A percentile compares a stretch with the other conserved stretches of the same genome.
Evolutionary conservation across 192 early-diverging fungal genomes (phyloP).

Genomic region (Paraglomus brasilianum): DNA sequence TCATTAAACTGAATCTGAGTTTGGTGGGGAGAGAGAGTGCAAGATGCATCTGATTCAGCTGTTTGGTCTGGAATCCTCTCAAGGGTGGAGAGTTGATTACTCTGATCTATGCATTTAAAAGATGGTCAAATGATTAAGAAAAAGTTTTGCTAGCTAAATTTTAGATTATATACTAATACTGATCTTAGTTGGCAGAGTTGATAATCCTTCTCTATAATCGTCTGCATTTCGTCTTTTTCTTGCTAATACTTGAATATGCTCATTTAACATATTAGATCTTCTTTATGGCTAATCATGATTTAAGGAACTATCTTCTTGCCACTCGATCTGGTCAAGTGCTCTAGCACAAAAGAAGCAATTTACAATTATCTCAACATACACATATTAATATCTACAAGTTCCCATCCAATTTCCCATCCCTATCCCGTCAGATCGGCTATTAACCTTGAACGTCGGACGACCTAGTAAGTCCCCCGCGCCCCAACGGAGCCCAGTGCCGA

Average conservation of each 20-base stretch:
- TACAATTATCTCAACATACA: slow-evolving; percentile 21
- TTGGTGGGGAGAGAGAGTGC: neutral
- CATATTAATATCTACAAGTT: too few relatives aligned
- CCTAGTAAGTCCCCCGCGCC: slow-evolving; percentile 27
- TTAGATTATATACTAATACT: too few relatives aligned
- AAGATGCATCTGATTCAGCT: neutral
- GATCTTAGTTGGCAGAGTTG: too few relatives aligned
- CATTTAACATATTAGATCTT: slow-evolving; percentile 18
- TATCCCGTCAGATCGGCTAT: slow-evolving; percentile 12
- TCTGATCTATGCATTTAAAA: too few relatives aligned
- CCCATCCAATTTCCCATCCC: neutral
- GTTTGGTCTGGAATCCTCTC: too few relatives aligned
- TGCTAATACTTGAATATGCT: slow-evolving; percentile 21
- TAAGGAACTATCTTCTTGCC: slow-evolving; percentile 24
- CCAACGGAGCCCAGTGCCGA: slow-evolving; percentile 20
- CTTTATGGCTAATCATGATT: too few relatives aligned
- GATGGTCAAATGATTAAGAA: too few relatives aligned
- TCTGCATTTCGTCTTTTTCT: slow-evolving; percentile 10
- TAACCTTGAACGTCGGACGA: slow-evolving; percentile 33
- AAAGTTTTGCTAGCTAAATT: too few relatives aligned
- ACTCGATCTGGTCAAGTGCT: slow-evolving; percentile 19
- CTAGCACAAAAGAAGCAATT: slow-evolving; percentile 25
- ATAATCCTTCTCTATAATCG: slow-evolving; percentile 18
- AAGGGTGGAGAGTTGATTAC: too few relatives aligned
- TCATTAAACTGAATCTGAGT: slow-evolving; percentile 13